Percentiles rank a stretch among this genome's conserved stretches.
phyloP scores from a whole-genome alignment of 2,329 filamentous ascomycete species.

The Pseudogymnoascus sp. region DNA sequence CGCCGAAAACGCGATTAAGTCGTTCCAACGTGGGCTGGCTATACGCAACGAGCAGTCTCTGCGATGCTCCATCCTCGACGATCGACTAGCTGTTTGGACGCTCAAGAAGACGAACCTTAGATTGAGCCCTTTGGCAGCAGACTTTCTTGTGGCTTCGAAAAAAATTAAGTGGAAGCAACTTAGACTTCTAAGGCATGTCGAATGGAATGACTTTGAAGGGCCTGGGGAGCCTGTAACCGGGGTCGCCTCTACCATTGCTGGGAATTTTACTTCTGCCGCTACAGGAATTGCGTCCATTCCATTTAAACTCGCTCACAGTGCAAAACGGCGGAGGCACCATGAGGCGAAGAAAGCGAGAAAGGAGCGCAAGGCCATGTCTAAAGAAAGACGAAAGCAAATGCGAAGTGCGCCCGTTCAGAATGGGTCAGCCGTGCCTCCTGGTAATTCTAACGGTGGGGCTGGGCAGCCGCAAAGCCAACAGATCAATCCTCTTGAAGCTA shows the following conservation, averaged over 20 bases:
- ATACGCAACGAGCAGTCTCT: slow-evolving; percentile 47
- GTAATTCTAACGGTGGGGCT: not conserved
- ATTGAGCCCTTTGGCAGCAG: slow-evolving; percentile 57
- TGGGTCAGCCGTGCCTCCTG: not conserved
- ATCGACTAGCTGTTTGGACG: slow-evolving; percentile 59
- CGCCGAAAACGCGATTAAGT: slow-evolving; percentile 59
- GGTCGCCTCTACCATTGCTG: slow-evolving; percentile 52
- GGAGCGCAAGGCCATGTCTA: slow-evolving; percentile 23
- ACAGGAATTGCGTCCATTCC: slow-evolving; percentile 59
- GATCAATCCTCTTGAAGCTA: slow-evolving; percentile 11
- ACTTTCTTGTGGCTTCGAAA: slow-evolving; percentile 55
- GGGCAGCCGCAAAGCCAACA: not conserved
- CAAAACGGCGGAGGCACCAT: slow-evolving; percentile 46
- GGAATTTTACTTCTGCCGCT: slow-evolving; percentile 50
- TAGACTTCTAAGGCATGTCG: slow-evolving; percentile 56
- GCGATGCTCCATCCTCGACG: slow-evolving; percentile 58
- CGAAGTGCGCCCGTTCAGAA: not conserved
- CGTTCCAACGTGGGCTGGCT: slow-evolving; percentile 56
- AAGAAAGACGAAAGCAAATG: slow-evolving; percentile 6
- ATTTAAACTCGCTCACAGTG: slow-evolving; percentile 50
- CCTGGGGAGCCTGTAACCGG: slow-evolving; percentile 67
- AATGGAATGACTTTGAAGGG: slow-evolving; percentile 73
- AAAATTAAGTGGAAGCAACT: slow-evolving; percentile 56
- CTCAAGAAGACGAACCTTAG: slow-evolving; percentile 53
- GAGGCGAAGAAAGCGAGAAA: slow-evolving; percentile 40